Evolutionary conservation across 306 rosid species (phyloP).

Genomic region (Begonia masoniana): DNA sequence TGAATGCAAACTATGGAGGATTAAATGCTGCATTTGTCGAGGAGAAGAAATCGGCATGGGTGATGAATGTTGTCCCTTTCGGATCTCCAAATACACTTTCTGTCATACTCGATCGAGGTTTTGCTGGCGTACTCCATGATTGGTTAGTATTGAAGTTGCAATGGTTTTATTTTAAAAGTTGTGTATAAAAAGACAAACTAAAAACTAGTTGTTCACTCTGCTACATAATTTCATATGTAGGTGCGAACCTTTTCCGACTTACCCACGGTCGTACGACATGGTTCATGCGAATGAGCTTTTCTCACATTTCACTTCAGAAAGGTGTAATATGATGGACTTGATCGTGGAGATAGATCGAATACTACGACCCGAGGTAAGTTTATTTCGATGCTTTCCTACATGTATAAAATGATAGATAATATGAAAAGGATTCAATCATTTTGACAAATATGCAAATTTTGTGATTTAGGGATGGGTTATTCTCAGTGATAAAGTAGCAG

Average conservation of each 20-base stretch:
- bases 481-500: slow-evolving; percentile 52
- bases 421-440: not conserved
- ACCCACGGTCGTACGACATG: slow-evolving; percentile 81
- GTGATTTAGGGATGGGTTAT: slow-evolving; percentile 67
- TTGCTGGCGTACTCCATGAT: slow-evolving; percentile 86
- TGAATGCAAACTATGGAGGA: slow-evolving; percentile 85
- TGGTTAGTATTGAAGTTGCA: slow-evolving; percentile 36
- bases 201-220: too few relatives aligned
- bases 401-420: not conserved
- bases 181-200: too few relatives aligned
- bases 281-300: slow-evolving; percentile 73
- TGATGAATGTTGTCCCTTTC: slow-evolving; percentile 92
- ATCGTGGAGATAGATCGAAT: slow-evolving; percentile 91
- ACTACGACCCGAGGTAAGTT: slow-evolving; percentile 79
- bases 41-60: slow-evolving; percentile 83
- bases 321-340: slow-evolving; percentile 59
- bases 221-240: slow-evolving; percentile 21
- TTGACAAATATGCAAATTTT: slow-evolving; percentile 7
- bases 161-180: too few relatives aligned
- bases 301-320: slow-evolving; percentile 48
- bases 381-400: not conserved
- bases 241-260: slow-evolving; percentile 90
- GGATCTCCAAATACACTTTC: slow-evolving; percentile 67
- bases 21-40: slow-evolving; percentile 82
- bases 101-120: slow-evolving; percentile 81